Evolutionary conservation across 768 basidiomycete species (phyloP), one percentile per base, ranked within the genome.

Genomic region (Suillus weaverae): DNA sequence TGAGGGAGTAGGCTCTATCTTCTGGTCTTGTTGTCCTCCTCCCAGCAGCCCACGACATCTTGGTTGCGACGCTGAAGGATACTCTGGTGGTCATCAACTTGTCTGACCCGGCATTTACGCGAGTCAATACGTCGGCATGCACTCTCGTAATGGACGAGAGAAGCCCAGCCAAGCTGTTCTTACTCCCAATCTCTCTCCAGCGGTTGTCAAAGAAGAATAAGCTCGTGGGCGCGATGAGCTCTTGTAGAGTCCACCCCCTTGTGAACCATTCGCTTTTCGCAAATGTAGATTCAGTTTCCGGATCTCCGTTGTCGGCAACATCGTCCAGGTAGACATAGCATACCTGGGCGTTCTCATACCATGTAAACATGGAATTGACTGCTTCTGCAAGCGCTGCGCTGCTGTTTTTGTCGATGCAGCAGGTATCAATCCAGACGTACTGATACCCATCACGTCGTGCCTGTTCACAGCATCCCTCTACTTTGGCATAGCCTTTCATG

Each of bases 1-100:
- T 62, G 22, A 72, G 63, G n/a, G 69, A 68, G n/a, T 73, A 70
- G 26, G 71, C 68, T 60, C 39, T 62, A n/a, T 74, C 73, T 62
- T 70, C 71, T 41, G 63, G 61, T 41, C 66, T 64, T 20, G 73
- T 73, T 51, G 73, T 71, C 16, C 64, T 69, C 32, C 73, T 62
- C 8, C 57, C 57, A 2, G 70, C 66, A 10, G 71, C 73, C 73
- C 73, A 51, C 3, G 43, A 59, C 44, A 71, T 61, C 32, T 44
- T 61, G 35, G 64, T 63, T 39, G 50, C 54, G 18, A 63, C 32
- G 35, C 62, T 60, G 53, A 62, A 61, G 26, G 22, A 30, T 16
- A 16, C 26, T 62, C 53, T 33, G 30, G 50, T 48, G 14, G 43
- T 18, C 30, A 18, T 35, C 22, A 51, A 13, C n/a, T 20, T 35